Evolutionary conservation across 331 rosid genomes (phyloP), one percentile per base, ranked within the genome.

Genomic region (Quercus phellos): DNA sequence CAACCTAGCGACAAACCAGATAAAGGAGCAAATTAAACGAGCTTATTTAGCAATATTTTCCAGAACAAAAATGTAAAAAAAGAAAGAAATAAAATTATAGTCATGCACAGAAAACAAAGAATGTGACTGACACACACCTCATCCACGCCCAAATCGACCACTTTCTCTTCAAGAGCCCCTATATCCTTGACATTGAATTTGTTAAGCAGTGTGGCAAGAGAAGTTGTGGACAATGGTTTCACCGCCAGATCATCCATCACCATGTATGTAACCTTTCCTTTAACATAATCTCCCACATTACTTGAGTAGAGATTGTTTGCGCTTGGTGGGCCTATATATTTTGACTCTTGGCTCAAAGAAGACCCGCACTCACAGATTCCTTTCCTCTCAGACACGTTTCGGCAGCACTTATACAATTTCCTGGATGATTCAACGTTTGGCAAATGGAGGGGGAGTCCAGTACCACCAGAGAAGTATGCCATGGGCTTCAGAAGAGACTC

Each of bases 241-340:
- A 85, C 81, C 1, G 53, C 73, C 38, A 78, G 17, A 51, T 85
- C 68, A 58, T 81, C 88, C 78, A 75, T 78, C 4, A 71, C 38
- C 75, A 70, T 46, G 75, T 61, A 85, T 5, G 71, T 74, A 3
- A 70, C 76, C 14, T 24, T 0, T 2, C 51, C 74, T 42, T 69
- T 69, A 26, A 68, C 85, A 22, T 64, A 82, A 34, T 78, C 85
- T 22, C 6, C 74, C 63, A 17, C 63, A 18, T 35, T 35, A 38
- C 58, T 4, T 3, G 19, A 7, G 13, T 24, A 1, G 5, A 2
- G 29, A 22, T 19, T 21, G 63, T 8, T 56, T n/a, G 22, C 29
- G 24, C 29, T 56, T 21, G 29, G 29, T 6, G 63, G 16, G 63
- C 24, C 4, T 7, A 21, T 0, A 24, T 56, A 56, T 7, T 10